A percentile compares a stretch with the other conserved stretches of the same genome.
Evolutionary conservation across 352 stramenopile genomes (phyloP).

Genomic region (Blastocystis sp.): DNA sequence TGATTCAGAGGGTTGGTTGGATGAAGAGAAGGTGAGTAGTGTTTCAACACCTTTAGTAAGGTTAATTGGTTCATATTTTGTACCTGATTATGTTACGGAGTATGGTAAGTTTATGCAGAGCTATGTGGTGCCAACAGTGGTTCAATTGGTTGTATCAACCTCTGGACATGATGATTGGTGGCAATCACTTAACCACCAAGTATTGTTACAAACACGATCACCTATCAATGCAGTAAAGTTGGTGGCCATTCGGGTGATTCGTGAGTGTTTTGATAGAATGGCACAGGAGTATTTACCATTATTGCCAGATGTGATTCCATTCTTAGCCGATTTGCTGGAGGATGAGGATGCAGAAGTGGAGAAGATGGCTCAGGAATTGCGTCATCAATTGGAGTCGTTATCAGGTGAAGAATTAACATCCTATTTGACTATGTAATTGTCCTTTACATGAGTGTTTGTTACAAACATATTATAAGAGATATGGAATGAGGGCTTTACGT

Average conservation of each 20-base stretch:
- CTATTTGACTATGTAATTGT: slow-evolving; percentile 54
- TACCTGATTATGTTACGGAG: slow-evolving; percentile 36
- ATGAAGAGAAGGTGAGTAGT: slow-evolving; percentile 45
- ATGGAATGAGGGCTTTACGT: slow-evolving; percentile 72
- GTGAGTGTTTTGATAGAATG: slow-evolving; percentile 57
- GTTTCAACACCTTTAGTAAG: slow-evolving; percentile 6
- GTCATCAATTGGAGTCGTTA: slow-evolving; percentile 52
- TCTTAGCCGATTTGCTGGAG: slow-evolving; percentile 60
- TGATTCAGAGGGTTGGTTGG: slow-evolving; percentile 43
- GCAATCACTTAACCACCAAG: slow-evolving; percentile 48
- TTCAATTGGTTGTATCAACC: slow-evolving; percentile 52
- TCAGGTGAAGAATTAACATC: slow-evolving; percentile 46
- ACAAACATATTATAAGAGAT: slow-evolving; percentile 68
- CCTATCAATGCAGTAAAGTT: slow-evolving; percentile 43
- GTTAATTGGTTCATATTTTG: slow-evolving; percentile 47
- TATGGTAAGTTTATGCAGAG: slow-evolving; percentile 28
- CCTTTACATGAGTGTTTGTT: slow-evolving; percentile 21
- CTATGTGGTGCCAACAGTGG: slow-evolving; percentile 30
- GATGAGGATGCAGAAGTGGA: slow-evolving; percentile 59
- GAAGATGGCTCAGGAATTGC: slow-evolving; percentile 47
- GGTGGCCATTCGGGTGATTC: slow-evolving; percentile 48
- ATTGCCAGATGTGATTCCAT: slow-evolving; percentile 56
- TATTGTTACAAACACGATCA: slow-evolving; percentile 50
- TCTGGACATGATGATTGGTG: slow-evolving; percentile 60
- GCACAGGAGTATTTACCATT: slow-evolving; percentile 61